phyloP scores from a whole-genome alignment of 2,329 filamentous ascomycete species.

The Herpotrichia juniperi region DNA sequence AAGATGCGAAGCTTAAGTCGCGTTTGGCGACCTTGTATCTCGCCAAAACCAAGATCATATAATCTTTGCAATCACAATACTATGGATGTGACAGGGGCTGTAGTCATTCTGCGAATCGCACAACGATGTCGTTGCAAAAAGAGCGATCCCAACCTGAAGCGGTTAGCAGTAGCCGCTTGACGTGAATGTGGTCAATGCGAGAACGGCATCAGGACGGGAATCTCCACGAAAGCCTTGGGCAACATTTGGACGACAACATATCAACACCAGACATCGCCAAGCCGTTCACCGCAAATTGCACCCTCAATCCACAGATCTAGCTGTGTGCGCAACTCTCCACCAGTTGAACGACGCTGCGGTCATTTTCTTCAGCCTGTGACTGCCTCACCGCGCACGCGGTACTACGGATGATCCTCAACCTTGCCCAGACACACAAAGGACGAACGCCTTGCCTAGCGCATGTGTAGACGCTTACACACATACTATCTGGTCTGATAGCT shows the following conservation, averaged over 20 bases:
- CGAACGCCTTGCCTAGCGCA: not conserved
- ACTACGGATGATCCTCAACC: not conserved
- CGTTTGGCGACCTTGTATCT: too few relatives aligned
- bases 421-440: not conserved
- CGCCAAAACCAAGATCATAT: too few relatives aligned
- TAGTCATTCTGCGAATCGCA: too few relatives aligned
- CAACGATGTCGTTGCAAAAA: not conserved
- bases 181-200: conserved; percentile 8
- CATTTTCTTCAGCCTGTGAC: not conserved
- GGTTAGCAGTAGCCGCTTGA: conserved; percentile 9
- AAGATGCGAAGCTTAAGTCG: too few relatives aligned
- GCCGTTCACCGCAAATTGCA: not conserved
- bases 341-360: not conserved
- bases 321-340: not conserved
- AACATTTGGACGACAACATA: conserved; percentile 1
- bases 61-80: too few relatives aligned
- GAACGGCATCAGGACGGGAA: not conserved
- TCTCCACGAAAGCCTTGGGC: conserved; percentile 3
- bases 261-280: not conserved
- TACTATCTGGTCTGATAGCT: not conserved
- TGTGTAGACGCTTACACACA: not conserved
- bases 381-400: not conserved
- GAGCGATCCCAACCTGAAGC: not conserved
- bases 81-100: too few relatives aligned
- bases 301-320: not conserved